Percentiles rank a stretch among this genome's conserved stretches.
These are phyloP conservation scores for Curvularia lunata DNA, from an alignment of 2,329 filamentous ascomycete species.

Conservation along the genomic window DNA sequence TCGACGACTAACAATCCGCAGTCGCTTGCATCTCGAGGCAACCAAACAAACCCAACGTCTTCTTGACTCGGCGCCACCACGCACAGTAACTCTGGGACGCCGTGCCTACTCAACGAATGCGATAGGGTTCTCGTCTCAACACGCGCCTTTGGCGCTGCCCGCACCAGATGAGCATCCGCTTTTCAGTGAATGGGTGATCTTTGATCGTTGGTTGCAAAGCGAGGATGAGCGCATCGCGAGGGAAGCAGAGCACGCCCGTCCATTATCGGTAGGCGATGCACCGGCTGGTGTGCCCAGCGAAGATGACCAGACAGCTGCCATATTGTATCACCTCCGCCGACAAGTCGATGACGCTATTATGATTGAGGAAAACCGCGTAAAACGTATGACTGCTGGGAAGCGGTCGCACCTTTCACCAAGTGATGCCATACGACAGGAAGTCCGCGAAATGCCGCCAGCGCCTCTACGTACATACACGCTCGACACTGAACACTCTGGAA, in stretches of 20 bases:
- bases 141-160: conserved; percentile 28
- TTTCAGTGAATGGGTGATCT: conserved; percentile 41
- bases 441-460: conserved; percentile 33
- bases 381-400: conserved; percentile 32
- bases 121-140: conserved; percentile 25
- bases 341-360: conserved; percentile 42
- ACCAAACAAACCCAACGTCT: conserved; percentile 32
- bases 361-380: conserved; percentile 42
- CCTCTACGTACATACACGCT: conserved; percentile 38
- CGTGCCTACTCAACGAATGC: conserved; percentile 34
- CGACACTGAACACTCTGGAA: conserved; percentile 30
- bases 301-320: conserved; percentile 36
- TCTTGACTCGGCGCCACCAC: conserved; percentile 31
- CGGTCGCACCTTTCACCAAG: conserved; percentile 38
- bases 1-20: conserved; percentile 20
- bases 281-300: conserved; percentile 24
- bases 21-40: conserved; percentile 38
- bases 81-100: conserved; percentile 36
- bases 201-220: conserved; percentile 36
- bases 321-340: conserved; percentile 35
- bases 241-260: conserved; percentile 26
- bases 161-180: conserved; percentile 39
- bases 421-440: conserved; percentile 36
- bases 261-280: conserved; percentile 31
- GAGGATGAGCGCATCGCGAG: conserved; percentile 37